These are phyloP conservation scores for Perilla frutescens DNA, from an alignment of 257 asterid genomes.

Conservation along the genomic window DNA sequence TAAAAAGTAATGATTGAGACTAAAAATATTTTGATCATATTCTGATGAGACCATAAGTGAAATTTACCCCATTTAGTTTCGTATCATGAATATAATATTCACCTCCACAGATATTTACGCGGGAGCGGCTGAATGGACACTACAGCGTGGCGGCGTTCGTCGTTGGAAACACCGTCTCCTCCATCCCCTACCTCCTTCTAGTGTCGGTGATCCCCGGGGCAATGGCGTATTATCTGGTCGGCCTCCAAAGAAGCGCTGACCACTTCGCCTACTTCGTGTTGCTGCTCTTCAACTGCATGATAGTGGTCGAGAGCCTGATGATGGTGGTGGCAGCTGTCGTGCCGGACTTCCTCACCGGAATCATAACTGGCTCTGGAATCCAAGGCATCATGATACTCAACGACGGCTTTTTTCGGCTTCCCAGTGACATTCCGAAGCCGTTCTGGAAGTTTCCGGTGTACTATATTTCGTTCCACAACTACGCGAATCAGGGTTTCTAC, in stretches of 20 bases:
- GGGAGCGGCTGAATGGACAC: constrained; percentile 49
- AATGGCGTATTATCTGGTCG: constrained; percentile 50
- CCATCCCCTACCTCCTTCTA: constrained; percentile 45
- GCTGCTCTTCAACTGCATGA: constrained; percentile 47
- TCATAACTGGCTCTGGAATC: constrained; percentile 54
- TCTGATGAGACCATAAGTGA: no score
- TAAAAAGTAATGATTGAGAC: no score
- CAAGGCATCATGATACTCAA: constrained; percentile 51
- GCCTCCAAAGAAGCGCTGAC: constrained; percentile 41
- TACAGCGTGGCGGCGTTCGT: constrained; percentile 54
- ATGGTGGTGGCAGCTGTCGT: constrained; percentile 54
- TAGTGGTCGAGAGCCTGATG: constrained; percentile 61
- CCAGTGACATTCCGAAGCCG: constrained; percentile 46
- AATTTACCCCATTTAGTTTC: no score
- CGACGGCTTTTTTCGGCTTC: constrained; percentile 55
- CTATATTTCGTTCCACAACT: constrained; percentile 47
- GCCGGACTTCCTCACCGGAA: constrained; percentile 49
- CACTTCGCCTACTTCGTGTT: constrained; percentile 48
- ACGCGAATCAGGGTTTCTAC: constrained; percentile 52
- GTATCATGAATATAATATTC: no score
- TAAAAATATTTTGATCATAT: no score
- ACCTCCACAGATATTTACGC: constrained; percentile 29
- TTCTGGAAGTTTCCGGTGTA: constrained; percentile 53
- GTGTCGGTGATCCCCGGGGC: constrained; percentile 48
- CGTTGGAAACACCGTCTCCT: constrained; percentile 52